These are phyloP conservation scores for Phylloporus arenicola DNA, from an alignment of 768 basidiomycete genomes.

Conservation along the genomic window DNA sequence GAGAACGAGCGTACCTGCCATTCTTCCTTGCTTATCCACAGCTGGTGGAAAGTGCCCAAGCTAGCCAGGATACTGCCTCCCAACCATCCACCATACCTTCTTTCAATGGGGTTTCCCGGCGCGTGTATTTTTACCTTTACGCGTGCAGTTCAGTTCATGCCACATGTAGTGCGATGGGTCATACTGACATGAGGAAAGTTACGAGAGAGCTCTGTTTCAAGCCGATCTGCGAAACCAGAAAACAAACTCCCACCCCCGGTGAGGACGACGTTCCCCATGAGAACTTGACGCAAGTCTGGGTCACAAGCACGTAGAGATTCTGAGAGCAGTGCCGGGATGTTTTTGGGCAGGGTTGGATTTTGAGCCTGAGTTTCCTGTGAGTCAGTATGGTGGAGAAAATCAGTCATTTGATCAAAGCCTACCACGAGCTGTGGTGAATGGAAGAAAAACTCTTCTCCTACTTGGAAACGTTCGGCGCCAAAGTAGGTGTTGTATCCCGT, in stretches of 20 bases:
- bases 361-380: constrained; percentile 29
- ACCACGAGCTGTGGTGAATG: constrained; percentile 58
- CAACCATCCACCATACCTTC: constrained; percentile 90
- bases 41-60: constrained; percentile 94
- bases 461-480: constrained; percentile 71
- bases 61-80: constrained; percentile 94
- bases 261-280: constrained; percentile 90
- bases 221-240: constrained; percentile 78
- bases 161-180: background rate
- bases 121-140: constrained; percentile 85
- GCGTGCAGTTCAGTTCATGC: constrained; percentile 8
- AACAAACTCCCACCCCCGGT: constrained; percentile 92
- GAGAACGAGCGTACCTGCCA: constrained; percentile 61
- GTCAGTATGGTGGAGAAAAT: constrained; percentile 7
- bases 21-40: constrained; percentile 92
- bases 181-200: constrained; percentile 72
- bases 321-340: constrained; percentile 68
- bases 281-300: constrained; percentile 82
- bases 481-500: constrained; percentile 87
- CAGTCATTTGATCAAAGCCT: constrained; percentile 13
- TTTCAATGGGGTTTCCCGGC: constrained; percentile 84
- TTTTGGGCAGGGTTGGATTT: constrained; percentile 70
- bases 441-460: constrained; percentile 87
- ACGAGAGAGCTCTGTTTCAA: constrained; percentile 68
- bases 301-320: constrained; percentile 82